phyloP scores from a whole-genome alignment of 495 filamentous ascomycete species.

The Penicillium lagena region DNA sequence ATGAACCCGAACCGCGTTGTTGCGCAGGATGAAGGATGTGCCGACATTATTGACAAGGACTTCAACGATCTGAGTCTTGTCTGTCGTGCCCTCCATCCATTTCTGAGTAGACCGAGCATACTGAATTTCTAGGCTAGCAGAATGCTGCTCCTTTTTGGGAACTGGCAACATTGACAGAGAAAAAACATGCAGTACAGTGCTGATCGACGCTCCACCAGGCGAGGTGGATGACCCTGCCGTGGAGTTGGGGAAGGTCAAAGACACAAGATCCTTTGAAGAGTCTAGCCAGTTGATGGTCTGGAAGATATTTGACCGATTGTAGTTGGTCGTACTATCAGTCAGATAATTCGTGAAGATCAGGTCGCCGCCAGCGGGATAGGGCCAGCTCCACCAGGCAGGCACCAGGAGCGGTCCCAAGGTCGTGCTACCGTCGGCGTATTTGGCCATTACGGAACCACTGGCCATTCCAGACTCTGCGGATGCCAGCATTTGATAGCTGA shows the following conservation, averaged over 20 bases:
- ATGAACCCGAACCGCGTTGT: constrained; percentile 27
- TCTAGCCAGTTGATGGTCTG: constrained; percentile 41
- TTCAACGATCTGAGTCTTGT: constrained; percentile 45
- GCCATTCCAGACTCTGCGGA: constrained; percentile 37
- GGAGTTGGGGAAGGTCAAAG: constrained; percentile 31
- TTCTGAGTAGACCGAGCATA: constrained; percentile 48
- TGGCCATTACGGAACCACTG: constrained; percentile 37
- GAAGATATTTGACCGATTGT: constrained; percentile 47
- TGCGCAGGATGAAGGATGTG: constrained; percentile 28
- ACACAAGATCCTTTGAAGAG: constrained; percentile 35
- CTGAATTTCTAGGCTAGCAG: constrained; percentile 29
- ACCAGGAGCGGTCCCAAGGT: constrained; percentile 36
- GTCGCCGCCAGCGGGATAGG: constrained; percentile 43
- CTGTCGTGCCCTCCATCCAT: constrained; percentile 27
- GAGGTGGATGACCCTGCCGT: constrained; percentile 10
- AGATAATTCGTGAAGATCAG: constrained; percentile 43
- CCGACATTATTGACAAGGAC: constrained; percentile 46
- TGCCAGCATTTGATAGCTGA: constrained; percentile 43
- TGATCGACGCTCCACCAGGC: constrained; percentile 11
- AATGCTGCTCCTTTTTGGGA: not conserved
- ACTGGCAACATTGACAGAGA: constrained; percentile 16
- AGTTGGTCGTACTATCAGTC: constrained; percentile 37
- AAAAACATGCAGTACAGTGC: constrained; percentile 20
- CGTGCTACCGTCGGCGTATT: constrained; percentile 37
- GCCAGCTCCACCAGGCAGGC: constrained; percentile 40